Percentiles rank a stretch among this genome's conserved stretches.
phyloP scores from a whole-genome alignment of 805 yeast genomes.

The Wickerhamiella siamensis region DNA sequence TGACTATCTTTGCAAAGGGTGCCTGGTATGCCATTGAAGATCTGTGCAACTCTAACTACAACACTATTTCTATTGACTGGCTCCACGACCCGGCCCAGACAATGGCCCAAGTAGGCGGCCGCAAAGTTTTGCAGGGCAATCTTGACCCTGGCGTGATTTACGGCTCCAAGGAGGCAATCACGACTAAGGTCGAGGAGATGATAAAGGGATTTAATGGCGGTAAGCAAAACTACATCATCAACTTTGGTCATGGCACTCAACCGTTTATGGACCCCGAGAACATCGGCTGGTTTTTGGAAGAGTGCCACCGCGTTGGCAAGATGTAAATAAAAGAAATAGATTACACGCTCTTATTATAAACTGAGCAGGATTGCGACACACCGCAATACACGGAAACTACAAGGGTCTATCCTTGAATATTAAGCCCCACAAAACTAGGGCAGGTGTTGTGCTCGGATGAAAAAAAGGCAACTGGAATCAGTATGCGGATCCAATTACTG shows the following conservation, averaged over 20 bases:
- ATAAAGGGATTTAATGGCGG: slow-evolving; percentile 89
- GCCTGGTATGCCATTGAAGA: slow-evolving; percentile 94
- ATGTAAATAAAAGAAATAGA: too few species aligned
- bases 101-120: slow-evolving; percentile 49
- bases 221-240: slow-evolving; percentile 76
- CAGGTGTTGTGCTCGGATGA: too few species aligned
- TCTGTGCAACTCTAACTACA: slow-evolving; percentile 66
- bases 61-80: slow-evolving; percentile 91
- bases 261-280: slow-evolving; percentile 94
- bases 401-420: too few species aligned
- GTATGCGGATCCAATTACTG: too few species aligned
- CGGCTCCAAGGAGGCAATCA: slow-evolving; percentile 71
- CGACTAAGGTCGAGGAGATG: slow-evolving; percentile 75
- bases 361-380: too few species aligned
- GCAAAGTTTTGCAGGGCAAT: slow-evolving; percentile 82
- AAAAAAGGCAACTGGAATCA: too few species aligned
- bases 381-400: too few species aligned
- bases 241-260: slow-evolving; percentile 97
- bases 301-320: slow-evolving; percentile 65
- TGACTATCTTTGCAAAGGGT: slow-evolving; percentile 87
- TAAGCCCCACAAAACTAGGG: too few species aligned
- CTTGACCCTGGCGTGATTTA: slow-evolving; percentile 91
- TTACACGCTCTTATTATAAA: neutral
- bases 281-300: slow-evolving; percentile 70
- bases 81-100: slow-evolving; percentile 74